Evolutionary conservation across 2,329 filamentous ascomycete genomes (phyloP).

Genomic region (Ascosphaera aggregata): DNA sequence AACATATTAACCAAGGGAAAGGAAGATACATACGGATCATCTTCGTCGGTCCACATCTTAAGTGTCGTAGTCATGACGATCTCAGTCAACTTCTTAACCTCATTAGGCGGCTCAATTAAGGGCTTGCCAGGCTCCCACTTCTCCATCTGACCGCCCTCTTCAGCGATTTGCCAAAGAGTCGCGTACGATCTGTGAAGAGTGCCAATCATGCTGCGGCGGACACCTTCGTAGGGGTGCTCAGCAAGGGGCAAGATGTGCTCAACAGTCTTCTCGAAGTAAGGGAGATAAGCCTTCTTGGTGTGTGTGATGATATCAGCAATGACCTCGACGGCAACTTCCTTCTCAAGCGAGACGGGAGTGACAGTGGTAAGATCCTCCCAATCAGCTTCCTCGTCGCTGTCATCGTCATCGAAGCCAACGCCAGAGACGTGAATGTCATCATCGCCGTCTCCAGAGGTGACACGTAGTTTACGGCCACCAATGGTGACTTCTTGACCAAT

Average conservation of each 20-base stretch:
- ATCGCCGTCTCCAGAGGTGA: constrained; percentile 40
- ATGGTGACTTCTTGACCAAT: constrained; percentile 54
- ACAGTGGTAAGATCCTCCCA: constrained; percentile 68
- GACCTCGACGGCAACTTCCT: constrained; percentile 91
- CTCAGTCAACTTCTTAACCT: constrained; percentile 66
- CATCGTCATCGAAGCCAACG: constrained; percentile 36
- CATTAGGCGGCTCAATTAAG: constrained; percentile 43
- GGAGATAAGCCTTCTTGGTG: constrained; percentile 55
- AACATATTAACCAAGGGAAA: constrained; percentile 7
- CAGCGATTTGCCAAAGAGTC: constrained; percentile 69
- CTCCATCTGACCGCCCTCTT: constrained; percentile 47
- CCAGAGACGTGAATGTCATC: constrained; percentile 31
- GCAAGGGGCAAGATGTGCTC: constrained; percentile 57
- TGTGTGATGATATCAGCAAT: constrained; percentile 80
- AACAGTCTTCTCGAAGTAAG: constrained; percentile 75
- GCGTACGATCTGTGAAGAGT: constrained; percentile 88
- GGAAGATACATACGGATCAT: constrained; percentile 55
- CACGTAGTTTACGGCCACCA: constrained; percentile 66
- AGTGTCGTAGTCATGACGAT: constrained; percentile 69
- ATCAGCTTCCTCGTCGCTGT: constrained; percentile 57
- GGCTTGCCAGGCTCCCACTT: constrained; percentile 86
- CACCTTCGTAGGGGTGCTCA: constrained; percentile 80
- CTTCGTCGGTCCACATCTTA: constrained; percentile 69
- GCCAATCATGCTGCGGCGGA: constrained; percentile 73
- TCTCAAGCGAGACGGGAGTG: constrained; percentile 78